Evolutionary conservation across 148 eudicot genomes (phyloP).

Genomic region (Rhododendron simsii): DNA sequence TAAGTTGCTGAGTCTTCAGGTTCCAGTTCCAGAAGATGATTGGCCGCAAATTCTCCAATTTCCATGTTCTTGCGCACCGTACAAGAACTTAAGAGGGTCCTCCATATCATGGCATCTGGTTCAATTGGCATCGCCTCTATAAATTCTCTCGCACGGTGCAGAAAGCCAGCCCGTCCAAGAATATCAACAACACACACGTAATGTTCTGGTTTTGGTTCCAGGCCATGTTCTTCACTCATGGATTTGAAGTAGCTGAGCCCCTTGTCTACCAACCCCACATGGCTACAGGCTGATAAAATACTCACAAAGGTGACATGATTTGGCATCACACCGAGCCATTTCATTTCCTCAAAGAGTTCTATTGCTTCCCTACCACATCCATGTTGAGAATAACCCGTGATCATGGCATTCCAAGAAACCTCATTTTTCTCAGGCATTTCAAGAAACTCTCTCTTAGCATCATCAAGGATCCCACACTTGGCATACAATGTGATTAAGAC

Average conservation of each 20-base stretch:
- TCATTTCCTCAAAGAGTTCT: no score
- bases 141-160: slow-evolving; percentile 54
- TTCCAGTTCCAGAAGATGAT: slow-evolving; percentile 49
- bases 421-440: slow-evolving; percentile 60
- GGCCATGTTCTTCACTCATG: slow-evolving; percentile 56
- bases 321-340: slow-evolving; percentile 38
- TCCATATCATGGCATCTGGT: slow-evolving; percentile 85
- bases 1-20: slow-evolving; percentile 88
- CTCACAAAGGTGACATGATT: slow-evolving; percentile 76
- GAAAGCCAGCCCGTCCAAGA: slow-evolving; percentile 67
- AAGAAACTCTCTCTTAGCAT: slow-evolving; percentile 59
- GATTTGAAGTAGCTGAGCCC: slow-evolving; percentile 68
- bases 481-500: slow-evolving; percentile 71
- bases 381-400: slow-evolving; percentile 26
- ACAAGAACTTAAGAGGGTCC: slow-evolving; percentile 85
- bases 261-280: slow-evolving; percentile 83
- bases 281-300: slow-evolving; percentile 94
- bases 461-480: slow-evolving; percentile 71
- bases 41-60: slow-evolving; percentile 64
- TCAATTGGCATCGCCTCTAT: slow-evolving; percentile 66
- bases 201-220: slow-evolving; percentile 65
- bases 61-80: slow-evolving; percentile 58
- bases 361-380: no score
- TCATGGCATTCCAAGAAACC: slow-evolving; percentile 84
- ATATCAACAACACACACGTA: slow-evolving; percentile 73